Conservation (phyloP, 2,329 filamentous ascomycete species). For the Fusarium circinatum region DNA sequence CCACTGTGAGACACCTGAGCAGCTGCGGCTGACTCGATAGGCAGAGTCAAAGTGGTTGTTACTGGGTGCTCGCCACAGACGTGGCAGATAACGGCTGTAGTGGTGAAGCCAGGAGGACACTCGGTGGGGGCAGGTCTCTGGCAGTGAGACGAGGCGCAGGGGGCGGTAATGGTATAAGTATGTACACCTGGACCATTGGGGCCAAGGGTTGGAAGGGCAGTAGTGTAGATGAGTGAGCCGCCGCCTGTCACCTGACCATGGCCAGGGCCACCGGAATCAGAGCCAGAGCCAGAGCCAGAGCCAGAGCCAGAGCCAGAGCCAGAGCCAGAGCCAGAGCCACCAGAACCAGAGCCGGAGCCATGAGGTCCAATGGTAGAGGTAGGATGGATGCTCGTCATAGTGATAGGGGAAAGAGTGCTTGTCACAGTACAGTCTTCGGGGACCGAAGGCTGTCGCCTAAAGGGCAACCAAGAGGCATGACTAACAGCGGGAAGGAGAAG, state of each 20-base stretch:
- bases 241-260: background rate
- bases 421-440: conserved; percentile 11
- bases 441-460: background rate
- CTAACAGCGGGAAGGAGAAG: conserved; percentile 4
- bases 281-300: background rate
- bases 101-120: conserved; percentile 21
- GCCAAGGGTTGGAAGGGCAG: conserved; percentile 10
- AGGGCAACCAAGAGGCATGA: conserved; percentile 16
- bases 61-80: background rate
- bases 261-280: background rate
- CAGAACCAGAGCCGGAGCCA: background rate
- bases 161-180: conserved; percentile 23
- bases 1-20: background rate
- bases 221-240: background rate
- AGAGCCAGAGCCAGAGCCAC: background rate
- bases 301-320: background rate
- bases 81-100: conserved; percentile 7
- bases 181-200: conserved; percentile 7
- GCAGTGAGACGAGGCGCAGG: conserved; percentile 8
- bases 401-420: conserved; percentile 5
- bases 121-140: background rate
- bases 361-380: background rate
- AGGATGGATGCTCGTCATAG: conserved; percentile 8
- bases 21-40: conserved; percentile 12
- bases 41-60: conserved; percentile 18